Base-by-base conservation (phyloP, 148 eudicot species). In the Amaranthus hypochondriacus region DNA sequence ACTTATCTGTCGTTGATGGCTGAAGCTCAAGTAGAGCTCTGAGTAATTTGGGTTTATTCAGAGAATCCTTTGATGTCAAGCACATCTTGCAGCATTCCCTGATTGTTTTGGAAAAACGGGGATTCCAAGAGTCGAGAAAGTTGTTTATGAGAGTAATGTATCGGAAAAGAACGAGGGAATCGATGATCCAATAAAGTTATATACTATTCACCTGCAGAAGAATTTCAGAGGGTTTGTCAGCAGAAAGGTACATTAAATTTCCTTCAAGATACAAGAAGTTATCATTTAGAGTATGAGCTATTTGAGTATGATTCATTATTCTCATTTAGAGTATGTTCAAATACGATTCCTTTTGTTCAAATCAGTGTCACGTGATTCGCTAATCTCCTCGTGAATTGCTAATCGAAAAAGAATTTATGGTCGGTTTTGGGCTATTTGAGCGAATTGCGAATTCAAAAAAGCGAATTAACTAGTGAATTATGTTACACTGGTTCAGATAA, bases 51-150 rank as follows among this genome's bases (percentile, higher is more conserved):
- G 71, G 58, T 58, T 74, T 78, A 58, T 75, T 69, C 68, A 48
- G 47, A 63, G 87, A 70, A 83, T 72, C 79, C 76, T 75, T 79
- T 61, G 78, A 78, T 71, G 48, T 48, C 76, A 87, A 76, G 80
- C 90, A 86, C 90, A 91, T 89, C 89, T 89, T 87, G 84, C 91
- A 76, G 91, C 97, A 89, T 89, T 87, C 93, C 93, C 89, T 76
- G 77, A 64, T 54, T 66, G 73, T 81, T 70, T 62, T 50, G 18
- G 54, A 66, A 73, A 82, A 66, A 77, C 44, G 59, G 68, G 79
- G 80, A 74, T 44, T 69, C 68, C 72, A 56, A 56, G 76, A 77
- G 61, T 48, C 21, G 52, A 56, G 66, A 28, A 56, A 58, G 13
- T 13, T 11, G 14, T 12, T 47, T 68, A 62, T 47, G 13, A 60